These are phyloP conservation scores for Leccinum imitatum DNA, from an alignment of 768 basidiomycete genomes.

Conservation along the genomic window DNA sequence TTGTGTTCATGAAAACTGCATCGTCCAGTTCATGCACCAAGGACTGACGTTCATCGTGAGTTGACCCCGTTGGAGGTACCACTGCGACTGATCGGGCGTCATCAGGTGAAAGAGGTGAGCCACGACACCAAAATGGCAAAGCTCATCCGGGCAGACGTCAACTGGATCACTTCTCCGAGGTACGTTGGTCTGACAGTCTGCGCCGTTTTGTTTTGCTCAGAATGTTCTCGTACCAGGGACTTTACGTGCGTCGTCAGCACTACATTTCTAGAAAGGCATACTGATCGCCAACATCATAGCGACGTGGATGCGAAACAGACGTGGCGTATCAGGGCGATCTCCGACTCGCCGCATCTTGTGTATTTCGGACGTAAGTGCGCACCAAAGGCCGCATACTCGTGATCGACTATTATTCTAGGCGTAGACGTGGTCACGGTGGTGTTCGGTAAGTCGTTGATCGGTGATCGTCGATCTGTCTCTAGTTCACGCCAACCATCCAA, in stretches of 20 bases:
- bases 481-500: not conserved
- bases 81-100: slow-evolving; percentile 5
- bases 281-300: slow-evolving; percentile 36
- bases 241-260: slow-evolving; percentile 55
- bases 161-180: slow-evolving; percentile 79
- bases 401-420: slow-evolving; percentile 36
- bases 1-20: slow-evolving; percentile 2
- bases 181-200: slow-evolving; percentile 21
- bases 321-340: slow-evolving; percentile 67
- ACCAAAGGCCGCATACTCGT: not conserved
- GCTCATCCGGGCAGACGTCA: slow-evolving; percentile 72
- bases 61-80: not conserved
- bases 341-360: slow-evolving; percentile 50
- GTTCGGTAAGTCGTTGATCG: slow-evolving; percentile 53
- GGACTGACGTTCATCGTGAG: slow-evolving; percentile 76
- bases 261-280: not conserved
- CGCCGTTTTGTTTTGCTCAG: not conserved
- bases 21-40: slow-evolving; percentile 78
- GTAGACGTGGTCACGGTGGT: slow-evolving; percentile 67
- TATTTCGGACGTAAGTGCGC: slow-evolving; percentile 69
- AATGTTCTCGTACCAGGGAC: slow-evolving; percentile 45
- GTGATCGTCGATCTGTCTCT: not conserved
- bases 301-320: slow-evolving; percentile 79
- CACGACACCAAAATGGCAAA: slow-evolving; percentile 76
- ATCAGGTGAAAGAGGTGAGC: slow-evolving; percentile 72